phyloP scores from a whole-genome alignment of 352 stramenopile genomes.

The Elongisporangium senticosum region DNA sequence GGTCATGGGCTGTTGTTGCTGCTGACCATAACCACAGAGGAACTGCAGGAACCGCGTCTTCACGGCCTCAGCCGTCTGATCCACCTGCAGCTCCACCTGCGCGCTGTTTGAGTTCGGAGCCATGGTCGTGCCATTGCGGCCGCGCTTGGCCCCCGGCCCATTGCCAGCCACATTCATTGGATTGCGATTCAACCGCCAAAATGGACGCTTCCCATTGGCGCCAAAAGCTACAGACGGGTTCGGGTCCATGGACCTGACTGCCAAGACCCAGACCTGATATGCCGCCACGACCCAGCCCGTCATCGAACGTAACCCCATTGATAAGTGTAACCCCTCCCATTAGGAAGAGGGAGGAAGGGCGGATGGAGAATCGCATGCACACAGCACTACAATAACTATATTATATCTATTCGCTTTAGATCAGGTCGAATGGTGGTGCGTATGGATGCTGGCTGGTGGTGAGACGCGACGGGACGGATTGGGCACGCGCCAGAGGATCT shows the following conservation, averaged over 20 bases:
- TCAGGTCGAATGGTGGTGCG: not conserved
- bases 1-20: slow-evolving; percentile 13
- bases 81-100: slow-evolving; percentile 55
- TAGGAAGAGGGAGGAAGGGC: too few relatives aligned
- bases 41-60: slow-evolving; percentile 84
- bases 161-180: slow-evolving; percentile 1
- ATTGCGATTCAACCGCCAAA: not conserved
- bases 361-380: too few relatives aligned
- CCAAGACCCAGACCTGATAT: not conserved
- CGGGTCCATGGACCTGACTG: too few relatives aligned
- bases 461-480: not conserved
- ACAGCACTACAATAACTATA: not conserved
- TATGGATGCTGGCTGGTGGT: not conserved
- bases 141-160: slow-evolving; percentile 25
- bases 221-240: not conserved
- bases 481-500: not conserved
- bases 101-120: slow-evolving; percentile 28
- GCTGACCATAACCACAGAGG: slow-evolving; percentile 66
- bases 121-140: slow-evolving; percentile 23
- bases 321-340: too few relatives aligned
- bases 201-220: not conserved
- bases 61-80: slow-evolving; percentile 73
- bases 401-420: not conserved
- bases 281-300: not conserved
- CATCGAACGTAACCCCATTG: too few relatives aligned